Percentiles rank a stretch among this genome's conserved stretches.
Conservation (phyloP, 2,329 filamentous ascomycete species). For the Coniochaeta sp. region DNA sequence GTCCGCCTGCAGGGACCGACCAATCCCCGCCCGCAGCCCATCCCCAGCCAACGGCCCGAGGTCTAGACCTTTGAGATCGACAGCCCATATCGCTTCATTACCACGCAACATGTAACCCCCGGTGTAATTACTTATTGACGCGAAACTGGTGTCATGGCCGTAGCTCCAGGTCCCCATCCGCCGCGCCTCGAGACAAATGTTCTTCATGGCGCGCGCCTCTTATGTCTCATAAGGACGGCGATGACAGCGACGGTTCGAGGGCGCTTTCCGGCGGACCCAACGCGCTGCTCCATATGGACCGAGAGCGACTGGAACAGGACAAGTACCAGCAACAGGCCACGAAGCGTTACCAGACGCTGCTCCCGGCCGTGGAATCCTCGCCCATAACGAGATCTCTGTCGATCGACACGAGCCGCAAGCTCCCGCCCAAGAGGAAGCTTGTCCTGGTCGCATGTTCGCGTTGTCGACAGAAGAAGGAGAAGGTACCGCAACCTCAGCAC, state of each 20-base stretch:
- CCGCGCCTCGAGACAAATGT: not conserved
- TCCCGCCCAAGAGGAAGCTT: constrained; percentile 2
- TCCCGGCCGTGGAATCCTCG: not conserved
- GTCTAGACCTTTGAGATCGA: not conserved
- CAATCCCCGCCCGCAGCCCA: not conserved
- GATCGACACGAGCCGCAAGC: not conserved
- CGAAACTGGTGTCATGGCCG: not conserved
- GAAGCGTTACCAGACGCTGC: constrained; percentile 3
- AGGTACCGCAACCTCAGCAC: not conserved
- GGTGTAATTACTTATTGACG: not conserved
- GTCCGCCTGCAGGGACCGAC: not conserved
- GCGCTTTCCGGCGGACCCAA: not conserved
- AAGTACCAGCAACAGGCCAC: not conserved
- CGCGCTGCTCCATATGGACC: not conserved
- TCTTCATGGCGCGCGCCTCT: not conserved
- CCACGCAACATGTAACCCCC: not conserved
- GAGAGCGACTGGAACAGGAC: not conserved
- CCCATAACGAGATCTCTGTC: not conserved
- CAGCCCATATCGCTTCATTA: not conserved
- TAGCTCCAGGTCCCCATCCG: not conserved
- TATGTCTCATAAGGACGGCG: not conserved
- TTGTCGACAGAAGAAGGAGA: constrained; percentile 1
- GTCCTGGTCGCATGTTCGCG: not conserved
- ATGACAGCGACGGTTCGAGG: not conserved
- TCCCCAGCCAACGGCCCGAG: not conserved